Conservation (phyloP, 371 early-diverging fungal genomes). For the Nematocida sp. region DNA sequence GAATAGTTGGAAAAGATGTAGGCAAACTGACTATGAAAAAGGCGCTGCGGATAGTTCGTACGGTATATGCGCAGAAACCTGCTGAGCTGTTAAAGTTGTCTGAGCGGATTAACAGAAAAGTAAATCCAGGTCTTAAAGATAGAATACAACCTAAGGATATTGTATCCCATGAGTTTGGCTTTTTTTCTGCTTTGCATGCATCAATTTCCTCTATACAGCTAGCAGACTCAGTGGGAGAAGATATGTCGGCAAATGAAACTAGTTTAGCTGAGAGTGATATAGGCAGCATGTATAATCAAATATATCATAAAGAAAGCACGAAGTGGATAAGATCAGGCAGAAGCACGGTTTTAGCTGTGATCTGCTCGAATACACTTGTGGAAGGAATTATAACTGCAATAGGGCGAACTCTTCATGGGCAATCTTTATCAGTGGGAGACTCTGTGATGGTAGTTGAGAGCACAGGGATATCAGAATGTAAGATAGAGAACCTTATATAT, state of each 20-base stretch:
- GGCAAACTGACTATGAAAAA: constrained; percentile 31
- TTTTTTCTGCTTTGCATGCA: constrained; percentile 8
- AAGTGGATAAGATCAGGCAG: not conserved
- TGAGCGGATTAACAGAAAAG: not conserved
- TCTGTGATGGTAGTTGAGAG: constrained; percentile 13
- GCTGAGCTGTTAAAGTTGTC: not conserved
- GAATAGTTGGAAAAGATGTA: not conserved
- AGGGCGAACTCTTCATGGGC: not conserved
- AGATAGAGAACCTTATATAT: constrained; percentile 3
- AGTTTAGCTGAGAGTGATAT: not conserved
- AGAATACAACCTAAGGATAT: constrained; percentile 13
- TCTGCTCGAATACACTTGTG: constrained; percentile 48
- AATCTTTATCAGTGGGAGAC: not conserved
- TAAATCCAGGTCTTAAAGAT: not conserved
- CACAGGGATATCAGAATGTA: not conserved
- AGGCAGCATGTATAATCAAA: not conserved
- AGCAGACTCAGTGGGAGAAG: not conserved
- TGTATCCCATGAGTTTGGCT: constrained; percentile 26
- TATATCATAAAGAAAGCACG: not conserved
- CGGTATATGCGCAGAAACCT: constrained; percentile 4
- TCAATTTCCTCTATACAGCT: not conserved
- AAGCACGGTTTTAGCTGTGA: constrained; percentile 21
- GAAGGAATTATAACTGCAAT: constrained; percentile 10
- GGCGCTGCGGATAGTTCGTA: not conserved
- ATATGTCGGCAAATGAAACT: not conserved